Evolutionary conservation across 208 protist genomes (phyloP).

Genomic region (Trypanosoma brucei): DNA sequence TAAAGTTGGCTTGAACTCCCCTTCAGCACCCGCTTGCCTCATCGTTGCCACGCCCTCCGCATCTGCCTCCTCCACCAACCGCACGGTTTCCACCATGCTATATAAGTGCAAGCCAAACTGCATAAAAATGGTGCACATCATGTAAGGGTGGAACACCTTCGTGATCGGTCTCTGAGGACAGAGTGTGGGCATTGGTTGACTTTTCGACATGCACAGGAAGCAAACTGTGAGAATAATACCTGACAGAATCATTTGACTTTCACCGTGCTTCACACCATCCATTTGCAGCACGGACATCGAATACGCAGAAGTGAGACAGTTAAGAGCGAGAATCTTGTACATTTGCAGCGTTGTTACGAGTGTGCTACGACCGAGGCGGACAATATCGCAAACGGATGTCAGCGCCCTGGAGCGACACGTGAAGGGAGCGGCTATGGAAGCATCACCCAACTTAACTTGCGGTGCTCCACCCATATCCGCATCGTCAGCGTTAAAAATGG

Average conservation of each 20-base stretch:
- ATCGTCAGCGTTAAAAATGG: constrained; percentile 84
- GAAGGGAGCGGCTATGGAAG: constrained; percentile 92
- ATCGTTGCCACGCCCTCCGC: constrained; percentile 47
- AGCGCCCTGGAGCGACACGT: constrained; percentile 90
- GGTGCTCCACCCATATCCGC: constrained; percentile 64
- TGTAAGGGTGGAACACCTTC: constrained; percentile 94
- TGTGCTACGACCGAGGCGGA: constrained; percentile 96
- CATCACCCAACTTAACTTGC: constrained; percentile 92
- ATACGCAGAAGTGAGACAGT: constrained; percentile 97
- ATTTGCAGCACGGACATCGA: constrained; percentile 95
- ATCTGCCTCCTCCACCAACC: constrained; percentile 74
- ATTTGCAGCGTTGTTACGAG: constrained; percentile 98
- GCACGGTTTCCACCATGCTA: constrained; percentile 84
- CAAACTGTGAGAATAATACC: constrained; percentile 94
- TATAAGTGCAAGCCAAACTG: constrained; percentile 96
- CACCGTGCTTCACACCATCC: constrained; percentile 96
- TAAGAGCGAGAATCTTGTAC: constrained; percentile 99
- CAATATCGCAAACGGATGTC: constrained; percentile 90
- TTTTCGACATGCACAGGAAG: constrained; percentile 97
- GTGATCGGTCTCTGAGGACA: constrained; percentile 89
- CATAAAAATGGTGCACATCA: constrained; percentile 92
- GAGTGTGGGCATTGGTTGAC: constrained; percentile 90
- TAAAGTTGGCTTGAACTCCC: constrained; percentile 93
- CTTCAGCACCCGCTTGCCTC: constrained; percentile 58
- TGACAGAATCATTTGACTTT: constrained; percentile 95